Evolutionary conservation across 2,329 filamentous ascomycete genomes (phyloP).

Genomic region (Myriosclerotinia curreyana): DNA sequence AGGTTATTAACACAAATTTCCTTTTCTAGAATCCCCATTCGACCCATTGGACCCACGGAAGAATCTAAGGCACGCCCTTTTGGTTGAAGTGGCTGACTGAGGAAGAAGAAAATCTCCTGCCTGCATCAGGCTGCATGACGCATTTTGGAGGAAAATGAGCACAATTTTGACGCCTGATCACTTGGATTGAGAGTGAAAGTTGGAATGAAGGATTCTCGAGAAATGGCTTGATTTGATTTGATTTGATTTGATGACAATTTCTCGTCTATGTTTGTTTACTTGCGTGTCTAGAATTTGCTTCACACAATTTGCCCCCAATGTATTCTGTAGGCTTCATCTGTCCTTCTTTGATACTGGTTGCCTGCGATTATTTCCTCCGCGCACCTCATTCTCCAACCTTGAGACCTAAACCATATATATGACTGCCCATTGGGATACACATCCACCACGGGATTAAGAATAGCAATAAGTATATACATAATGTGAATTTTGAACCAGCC

Average conservation of each 20-base stretch:
- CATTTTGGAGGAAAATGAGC: constrained; percentile 6
- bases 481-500: constrained; percentile 6
- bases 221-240: constrained; percentile 20
- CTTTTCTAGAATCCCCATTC: constrained; percentile 1
- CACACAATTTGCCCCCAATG: not conserved
- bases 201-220: constrained; percentile 13
- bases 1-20: not conserved
- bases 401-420: constrained; percentile 18
- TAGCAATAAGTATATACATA: constrained; percentile 15
- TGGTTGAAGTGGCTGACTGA: constrained; percentile 21
- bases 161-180: constrained; percentile 14
- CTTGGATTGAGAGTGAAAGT: not conserved
- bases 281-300: not conserved
- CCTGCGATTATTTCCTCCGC: not conserved
- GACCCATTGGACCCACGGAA: not conserved
- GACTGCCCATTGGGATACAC: constrained; percentile 13
- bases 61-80: not conserved
- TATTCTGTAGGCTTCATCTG: not conserved
- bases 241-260: constrained; percentile 15
- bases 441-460: constrained; percentile 17
- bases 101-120: constrained; percentile 8
- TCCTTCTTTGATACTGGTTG: not conserved
- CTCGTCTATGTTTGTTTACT: not conserved
- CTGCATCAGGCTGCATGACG: constrained; percentile 7
- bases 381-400: not conserved